Evolutionary conservation across 108 stramenopile species (phyloP), one percentile per base, ranked within the genome.

Genomic region (Seminavis robusta): DNA sequence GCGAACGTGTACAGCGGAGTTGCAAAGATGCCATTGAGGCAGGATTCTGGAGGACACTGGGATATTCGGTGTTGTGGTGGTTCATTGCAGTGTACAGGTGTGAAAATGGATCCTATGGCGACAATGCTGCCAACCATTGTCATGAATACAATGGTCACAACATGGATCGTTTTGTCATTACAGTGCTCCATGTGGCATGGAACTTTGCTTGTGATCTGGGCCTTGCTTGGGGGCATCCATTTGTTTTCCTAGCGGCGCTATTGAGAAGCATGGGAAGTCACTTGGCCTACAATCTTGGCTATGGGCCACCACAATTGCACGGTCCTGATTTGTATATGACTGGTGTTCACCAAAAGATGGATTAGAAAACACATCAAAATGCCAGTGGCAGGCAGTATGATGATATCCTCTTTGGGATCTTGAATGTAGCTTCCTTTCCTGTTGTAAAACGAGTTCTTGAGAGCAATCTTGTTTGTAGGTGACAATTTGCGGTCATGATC

Each of bases 51-150:
- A 69, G 56, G 15, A 69, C 59, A 5, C 39, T 61, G 16, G 42
- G 46, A 19, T 61, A 69, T 56, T 69, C 53, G 8, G 1, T 69
- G 20, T 33, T 69, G 6, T 69, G 63, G 50, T 57, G 56, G 49
- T 43, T 31, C 34, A 10, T 61, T 6, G 67, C 53, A 9, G 67
- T 69, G 4, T 53, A 37, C 33, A 31, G 23, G 0, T 69, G 67
- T 39, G 15, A 55, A 39, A 34, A 55, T 34, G 47, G 47, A 20
- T 19, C 6, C 25, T 32, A 19, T 45, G 11, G 24, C 16, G 5
- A 6, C 0, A 21, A 16, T 19, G 2, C 7, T 4, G 23, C 7
- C 7, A 42, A 69, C 42, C 59, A 69, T 49, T 69, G 67, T 25
- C 29, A 36, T 21, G 46, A 59, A 4, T 61, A 56, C 44, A 49